Evolutionary conservation across 176 grass and related monocot species (phyloP), one percentile per base, ranked within the genome.

Genomic region (Juncus inflexus): DNA sequence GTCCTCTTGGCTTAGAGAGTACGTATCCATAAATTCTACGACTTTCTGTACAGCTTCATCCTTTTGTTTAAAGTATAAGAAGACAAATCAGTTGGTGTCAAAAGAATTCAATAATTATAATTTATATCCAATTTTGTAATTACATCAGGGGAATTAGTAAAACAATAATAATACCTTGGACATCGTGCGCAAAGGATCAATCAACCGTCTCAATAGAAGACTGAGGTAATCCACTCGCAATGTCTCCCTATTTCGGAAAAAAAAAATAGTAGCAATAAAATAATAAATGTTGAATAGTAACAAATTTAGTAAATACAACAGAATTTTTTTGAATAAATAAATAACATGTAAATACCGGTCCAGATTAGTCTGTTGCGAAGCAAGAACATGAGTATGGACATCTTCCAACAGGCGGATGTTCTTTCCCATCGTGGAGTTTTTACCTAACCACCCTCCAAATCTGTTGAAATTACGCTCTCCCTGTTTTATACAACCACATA

Each of bases 361-460:
- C 73, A 87, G 71, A 28, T 87, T 99, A 82, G 86, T 79, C 80
- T 90, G 82, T 58, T 84, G 86, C 37, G 95, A 99, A 11, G 95
- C 71, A 84, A 99, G 86, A 80, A 99, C 80, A 86, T 99, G 95
- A 62, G 75, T 64, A 84, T 94, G 95, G 58, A 69, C 80, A 87
- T 99, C 95, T 63, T 90, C 95, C 78, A 99, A 64, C 68, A 99
- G 89, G 64, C 95, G 85, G 71, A 57, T 86, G 70, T 99, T 99
- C 75, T 99, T 99, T 74, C 85, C 87, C 43, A 63, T 90, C 7
- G 95, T 94, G 37, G 95, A 99, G 69, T 99, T 71, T 72, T 99
- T 99, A 6, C 95, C 95, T 64, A 99, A 76, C 95, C 95, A 99
- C 74, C 95, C 95, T 78, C 95, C 95, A 90, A 99, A 99, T 55